These are phyloP conservation scores for Aureobasidium sp. DNA, from an alignment of 2,329 filamentous ascomycete species.

Conservation along the genomic window DNA sequence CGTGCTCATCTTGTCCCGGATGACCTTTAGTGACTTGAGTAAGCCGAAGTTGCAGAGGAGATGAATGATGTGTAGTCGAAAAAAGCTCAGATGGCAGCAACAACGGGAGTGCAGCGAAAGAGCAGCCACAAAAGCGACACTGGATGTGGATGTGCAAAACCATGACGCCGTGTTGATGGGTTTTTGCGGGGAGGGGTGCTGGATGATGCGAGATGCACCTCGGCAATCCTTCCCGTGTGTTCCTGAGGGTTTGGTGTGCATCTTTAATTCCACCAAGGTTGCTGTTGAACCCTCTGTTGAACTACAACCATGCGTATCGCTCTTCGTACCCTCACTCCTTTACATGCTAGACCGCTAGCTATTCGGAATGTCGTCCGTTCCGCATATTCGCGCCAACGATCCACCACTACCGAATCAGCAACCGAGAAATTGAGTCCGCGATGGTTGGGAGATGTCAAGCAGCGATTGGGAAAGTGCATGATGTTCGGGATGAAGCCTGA, in stretches of 20 bases:
- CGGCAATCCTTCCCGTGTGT: conserved; percentile 6
- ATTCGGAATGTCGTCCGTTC: not conserved
- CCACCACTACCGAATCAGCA: conserved; percentile 12
- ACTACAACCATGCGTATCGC: not conserved
- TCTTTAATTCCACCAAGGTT: not conserved
- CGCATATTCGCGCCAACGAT: not conserved
- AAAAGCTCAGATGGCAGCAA: not conserved
- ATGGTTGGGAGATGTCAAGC: conserved; percentile 63
- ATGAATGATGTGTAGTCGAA: not conserved
- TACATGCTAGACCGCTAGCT: not conserved
- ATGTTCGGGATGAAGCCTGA: conserved; percentile 57
- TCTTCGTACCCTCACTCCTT: not conserved
- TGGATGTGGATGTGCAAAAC: not conserved
- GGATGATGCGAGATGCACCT: not conserved
- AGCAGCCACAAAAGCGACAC: not conserved
- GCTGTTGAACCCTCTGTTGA: not conserved
- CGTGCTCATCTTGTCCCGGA: conserved; percentile 16
- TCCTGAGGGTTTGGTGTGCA: not conserved
- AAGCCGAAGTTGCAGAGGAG: not conserved
- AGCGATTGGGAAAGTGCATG: conserved; percentile 65
- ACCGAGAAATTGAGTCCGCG: conserved; percentile 39
- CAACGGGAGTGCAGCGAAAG: not conserved
- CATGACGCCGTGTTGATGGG: conserved; percentile 8
- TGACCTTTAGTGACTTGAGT: not conserved
- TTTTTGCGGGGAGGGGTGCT: not conserved